Evolutionary conservation across 2,329 filamentous ascomycete genomes (phyloP).

Genomic region (Dactylellina haptotyla): DNA sequence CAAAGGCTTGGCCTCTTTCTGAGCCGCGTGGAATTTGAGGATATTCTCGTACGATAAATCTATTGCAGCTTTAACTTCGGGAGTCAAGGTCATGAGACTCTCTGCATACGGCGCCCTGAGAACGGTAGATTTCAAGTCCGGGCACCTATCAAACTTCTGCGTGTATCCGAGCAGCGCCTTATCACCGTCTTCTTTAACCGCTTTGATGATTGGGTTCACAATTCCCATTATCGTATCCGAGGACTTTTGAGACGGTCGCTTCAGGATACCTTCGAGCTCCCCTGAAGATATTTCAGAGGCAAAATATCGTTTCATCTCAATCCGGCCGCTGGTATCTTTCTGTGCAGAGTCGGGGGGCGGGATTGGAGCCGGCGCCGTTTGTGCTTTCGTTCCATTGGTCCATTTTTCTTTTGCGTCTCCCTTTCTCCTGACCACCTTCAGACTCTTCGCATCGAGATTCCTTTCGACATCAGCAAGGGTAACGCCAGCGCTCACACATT

Average conservation of each 20-base stretch:
- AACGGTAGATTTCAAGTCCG: conserved; percentile 86
- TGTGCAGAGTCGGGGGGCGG: conserved; percentile 17
- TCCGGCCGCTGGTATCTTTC: conserved; percentile 62
- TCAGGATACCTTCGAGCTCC: conserved; percentile 78
- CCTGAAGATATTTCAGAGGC: conserved; percentile 71
- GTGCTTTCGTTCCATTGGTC: conserved; percentile 76
- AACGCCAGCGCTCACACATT: conserved; percentile 85
- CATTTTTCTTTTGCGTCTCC: conserved; percentile 95
- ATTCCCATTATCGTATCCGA: conserved; percentile 94
- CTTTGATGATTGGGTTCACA: conserved; percentile 88
- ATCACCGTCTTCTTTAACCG: conserved; percentile 84
- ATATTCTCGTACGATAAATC: conserved; percentile 96
- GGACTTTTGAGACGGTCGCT: conserved; percentile 91
- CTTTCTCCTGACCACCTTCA: conserved; percentile 92
- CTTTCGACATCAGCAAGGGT: conserved; percentile 87
- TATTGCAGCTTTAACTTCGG: conserved; percentile 90
- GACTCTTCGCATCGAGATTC: conserved; percentile 90
- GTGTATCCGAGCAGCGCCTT: conserved; percentile 90
- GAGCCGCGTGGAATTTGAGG: conserved; percentile 88
- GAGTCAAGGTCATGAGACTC: conserved; percentile 82
- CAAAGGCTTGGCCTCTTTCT: conserved; percentile 83
- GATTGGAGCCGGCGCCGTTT: conserved; percentile 1
- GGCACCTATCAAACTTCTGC: conserved; percentile 97
- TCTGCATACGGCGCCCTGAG: conserved; percentile 87
- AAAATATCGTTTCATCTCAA: conserved; percentile 84